Evolutionary conservation across 805 yeast genomes (phyloP), one percentile per base, ranked within the genome.

Genomic region (Clavispora fructus): DNA sequence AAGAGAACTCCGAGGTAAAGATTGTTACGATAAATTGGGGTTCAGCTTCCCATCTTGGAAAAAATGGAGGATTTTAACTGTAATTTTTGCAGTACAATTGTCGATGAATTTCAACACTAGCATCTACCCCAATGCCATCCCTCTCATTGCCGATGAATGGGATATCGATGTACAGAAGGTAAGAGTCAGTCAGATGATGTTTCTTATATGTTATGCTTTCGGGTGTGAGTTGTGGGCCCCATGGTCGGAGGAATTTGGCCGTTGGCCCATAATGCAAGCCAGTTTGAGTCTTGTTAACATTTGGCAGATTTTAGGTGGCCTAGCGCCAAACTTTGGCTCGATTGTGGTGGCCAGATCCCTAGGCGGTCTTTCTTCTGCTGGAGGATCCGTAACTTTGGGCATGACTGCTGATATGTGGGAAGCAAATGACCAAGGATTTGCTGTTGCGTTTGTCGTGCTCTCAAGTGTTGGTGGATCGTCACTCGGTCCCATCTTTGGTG

Each of bases 41-140:
- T 67, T 53, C 48, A 39, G 53, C 13, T 68, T 59, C 47, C 62
- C 72, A 2, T 39, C 57, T 43, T 39, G 40, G 39, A 64, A 61
- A 44, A 69, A 69, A 50, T 68, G 73, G 73, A 51, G 47, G 29
- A 63, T 69, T 32, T 47, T 69, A n/a, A 52, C 69, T 1, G 65
- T 68, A 2, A 62, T 67, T 16, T 69, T 69, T 43, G 47, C 58
- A 12, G 72, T 69, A 13, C 75, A 69, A 48, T 46, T 66, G 42
- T 68, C 73, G 4, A 69, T 69, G 74, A 69, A 69, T 51, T 69
- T 66, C 59, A 69, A 69, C 52, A 49, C 75, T 1, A 59, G 68
- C 47, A 62, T 69, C 7, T 69, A 59, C 43, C 59, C 65, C 10
- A 52, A 53, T 13, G 62, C 64, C 9, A 54, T 58, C 7, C 49